Base-by-base conservation (phyloP, 257 asterid genomes). In the Rauvolfia tetraphylla region DNA sequence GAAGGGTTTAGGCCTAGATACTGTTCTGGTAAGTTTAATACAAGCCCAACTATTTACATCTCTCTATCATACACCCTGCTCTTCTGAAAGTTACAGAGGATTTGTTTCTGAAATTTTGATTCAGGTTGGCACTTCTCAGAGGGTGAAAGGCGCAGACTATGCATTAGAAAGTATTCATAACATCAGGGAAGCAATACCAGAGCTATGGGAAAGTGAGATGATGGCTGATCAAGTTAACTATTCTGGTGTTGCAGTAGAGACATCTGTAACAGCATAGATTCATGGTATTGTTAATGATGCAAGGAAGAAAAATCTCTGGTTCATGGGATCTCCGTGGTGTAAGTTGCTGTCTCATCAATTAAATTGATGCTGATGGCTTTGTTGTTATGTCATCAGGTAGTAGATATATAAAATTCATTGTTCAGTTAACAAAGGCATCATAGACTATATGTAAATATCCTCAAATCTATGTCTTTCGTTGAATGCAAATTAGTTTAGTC, bases 81-180 rank as follows among this genome's bases (percentile, higher is more conserved):
- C 25, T 6, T 22, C 7, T 33, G 61, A 49, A 68, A 62, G 27
- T 56, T 56, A 17, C 49, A 39, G n/a, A n/a, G n/a, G n/a, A n/a
- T n/a, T n/a, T n/a, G n/a, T n/a, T n/a, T n/a, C n/a, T n/a, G n/a
- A n/a, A 36, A 51, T 63, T 74, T 14, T 70, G 23, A 6, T 77
- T 71, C 90, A 92, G 99, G 88, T 93, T 17, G 98, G 99, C 23
- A 90, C 85, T 76, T 88, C 97, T 2, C 97, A 93, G 63, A 91
- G 95, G 63, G 96, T 86, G 71, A 90, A 86, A 84, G 97, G 97
- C 36, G 94, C 98, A 42, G 98, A 95, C 83, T 93, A 91, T 54
- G 99, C 90, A 17, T 72, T 95, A 5, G 99, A 91, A 85, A 95
- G 96, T 84, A 91, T 95, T 58, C 98, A 93, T 72, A 93, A 93